Base-by-base conservation (phyloP, 2,329 filamentous ascomycete genomes). In the Didymella exigua region DNA sequence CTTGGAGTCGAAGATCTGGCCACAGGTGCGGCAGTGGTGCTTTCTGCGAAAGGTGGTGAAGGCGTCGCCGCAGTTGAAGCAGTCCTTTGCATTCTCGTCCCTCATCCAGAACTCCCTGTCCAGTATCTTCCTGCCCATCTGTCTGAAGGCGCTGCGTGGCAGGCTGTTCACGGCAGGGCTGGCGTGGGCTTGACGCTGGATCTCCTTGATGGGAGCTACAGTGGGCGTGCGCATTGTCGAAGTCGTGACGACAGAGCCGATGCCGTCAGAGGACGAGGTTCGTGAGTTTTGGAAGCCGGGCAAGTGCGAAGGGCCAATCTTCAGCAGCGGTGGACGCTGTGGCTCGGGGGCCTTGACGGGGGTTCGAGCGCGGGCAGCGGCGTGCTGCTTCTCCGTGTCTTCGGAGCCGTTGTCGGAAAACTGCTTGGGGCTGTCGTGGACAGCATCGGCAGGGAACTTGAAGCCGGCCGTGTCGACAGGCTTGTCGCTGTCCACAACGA, bases 71-170 rank as follows among this genome's bases (percentile, higher is more conserved):
- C 95, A 99, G 38, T 91, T 85, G 72, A 97, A 99, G 70, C 95
- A 99, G 67, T 97, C 93, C 72, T 96, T 98, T 56, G 93, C 96
- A 59, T 96, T 97, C 70, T 98, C 95, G 71, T 99, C 95, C 56
- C 92, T 90, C 95, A 99, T 99, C 95, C 93, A 98, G 66, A 96
- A 98, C 65, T 98, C 93, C 69, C 93, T 95, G 72, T 90, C 96
- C 40, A 98, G 78, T 7, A 99, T 88, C 69, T 93, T 92, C 67
- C 91, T 90, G 59, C 89, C 86, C 81, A 96, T 89, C 63, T 89
- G 88, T 44, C 74, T 68, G 26, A 74, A 67, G 4, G 70, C 61
- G 30, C 59, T 71, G 19, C 62, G 69, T 13, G 79, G 77, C 49
- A 83, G 71, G 58, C 76, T 75, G 52, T 73, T 67, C 27, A 57